phyloP scores from a whole-genome alignment of 768 basidiomycete species.

The Fistulinella prunicolor region DNA sequence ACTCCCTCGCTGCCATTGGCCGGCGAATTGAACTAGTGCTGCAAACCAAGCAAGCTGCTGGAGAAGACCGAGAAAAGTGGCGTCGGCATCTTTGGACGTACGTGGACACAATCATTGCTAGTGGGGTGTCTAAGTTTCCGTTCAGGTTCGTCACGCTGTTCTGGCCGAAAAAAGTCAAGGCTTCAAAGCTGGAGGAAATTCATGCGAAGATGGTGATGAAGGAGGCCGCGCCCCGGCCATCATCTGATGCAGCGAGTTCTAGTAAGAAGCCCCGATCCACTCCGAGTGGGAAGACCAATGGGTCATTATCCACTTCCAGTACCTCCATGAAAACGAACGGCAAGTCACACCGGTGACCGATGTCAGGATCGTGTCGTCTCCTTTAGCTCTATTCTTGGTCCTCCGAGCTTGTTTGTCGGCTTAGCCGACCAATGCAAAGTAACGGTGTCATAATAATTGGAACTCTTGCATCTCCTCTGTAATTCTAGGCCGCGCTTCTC shows the following conservation, averaged over 20 bases:
- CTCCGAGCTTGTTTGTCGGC: slow-evolving; percentile 19
- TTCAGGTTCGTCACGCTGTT: slow-evolving; percentile 89
- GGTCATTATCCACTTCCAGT: slow-evolving; percentile 43
- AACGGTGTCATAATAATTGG: slow-evolving; percentile 33
- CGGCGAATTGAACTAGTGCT: slow-evolving; percentile 86
- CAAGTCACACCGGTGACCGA: slow-evolving; percentile 55
- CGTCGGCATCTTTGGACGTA: slow-evolving; percentile 95
- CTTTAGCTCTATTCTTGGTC: slow-evolving; percentile 20
- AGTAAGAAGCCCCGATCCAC: slow-evolving; percentile 60
- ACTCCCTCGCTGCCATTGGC: slow-evolving; percentile 92
- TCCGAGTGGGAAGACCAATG: slow-evolving; percentile 50
- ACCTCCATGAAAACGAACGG: slow-evolving; percentile 53
- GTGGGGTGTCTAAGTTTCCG: slow-evolving; percentile 7
- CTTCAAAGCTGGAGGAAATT: slow-evolving; percentile 89
- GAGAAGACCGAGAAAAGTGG: slow-evolving; percentile 86
- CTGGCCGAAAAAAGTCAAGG: slow-evolving; percentile 97
- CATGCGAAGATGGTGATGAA: slow-evolving; percentile 96
- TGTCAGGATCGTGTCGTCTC: slow-evolving; percentile 9
- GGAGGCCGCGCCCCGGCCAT: slow-evolving; percentile 64
- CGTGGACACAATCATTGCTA: slow-evolving; percentile 34
- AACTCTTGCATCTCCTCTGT: slow-evolving; percentile 19
- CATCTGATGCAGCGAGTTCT: slow-evolving; percentile 43
- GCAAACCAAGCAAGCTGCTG: slow-evolving; percentile 67
- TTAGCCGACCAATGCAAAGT: slow-evolving; percentile 24
- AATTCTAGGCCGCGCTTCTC: slow-evolving; percentile 19